Percentiles rank a stretch among this genome's conserved stretches.
These are phyloP conservation scores for Flaveria floridana DNA, from an alignment of 140 eudicot species.

Conservation along the genomic window DNA sequence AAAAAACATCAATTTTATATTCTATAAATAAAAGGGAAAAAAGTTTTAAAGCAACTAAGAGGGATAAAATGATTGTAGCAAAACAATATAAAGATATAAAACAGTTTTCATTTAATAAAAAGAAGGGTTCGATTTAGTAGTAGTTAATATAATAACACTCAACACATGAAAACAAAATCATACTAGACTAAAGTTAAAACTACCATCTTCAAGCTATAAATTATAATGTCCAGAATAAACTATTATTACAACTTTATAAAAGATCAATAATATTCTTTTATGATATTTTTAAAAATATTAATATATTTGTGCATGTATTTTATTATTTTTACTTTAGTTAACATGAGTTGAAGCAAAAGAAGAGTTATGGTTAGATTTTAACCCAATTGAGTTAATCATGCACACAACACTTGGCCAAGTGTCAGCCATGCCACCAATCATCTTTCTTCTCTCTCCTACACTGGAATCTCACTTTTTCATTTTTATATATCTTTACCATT, in stretches of 20 bases:
- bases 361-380: slow-evolving; percentile 23
- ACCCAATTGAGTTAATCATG: slow-evolving; percentile 33
- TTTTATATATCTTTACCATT: slow-evolving; percentile 15
- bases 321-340: background rate
- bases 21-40: too few relatives aligned
- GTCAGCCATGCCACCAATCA: slow-evolving; percentile 46
- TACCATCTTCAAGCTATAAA: background rate
- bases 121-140: background rate
- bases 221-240: background rate
- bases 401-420: slow-evolving; percentile 43
- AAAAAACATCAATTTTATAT: background rate
- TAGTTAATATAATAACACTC: background rate
- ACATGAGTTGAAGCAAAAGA: background rate
- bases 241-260: background rate
- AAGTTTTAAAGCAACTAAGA: too few relatives aligned
- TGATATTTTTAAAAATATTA: background rate
- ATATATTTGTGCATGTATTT: background rate
- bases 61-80: background rate
- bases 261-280: background rate
- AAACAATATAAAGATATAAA: background rate
- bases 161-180: background rate
- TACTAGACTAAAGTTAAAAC: too few relatives aligned
- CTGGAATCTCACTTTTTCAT: slow-evolving; percentile 31
- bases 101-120: background rate
- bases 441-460: slow-evolving; percentile 33